These are phyloP conservation scores for Boletales sp. DNA, from an alignment of 768 basidiomycete genomes.

Conservation along the genomic window DNA sequence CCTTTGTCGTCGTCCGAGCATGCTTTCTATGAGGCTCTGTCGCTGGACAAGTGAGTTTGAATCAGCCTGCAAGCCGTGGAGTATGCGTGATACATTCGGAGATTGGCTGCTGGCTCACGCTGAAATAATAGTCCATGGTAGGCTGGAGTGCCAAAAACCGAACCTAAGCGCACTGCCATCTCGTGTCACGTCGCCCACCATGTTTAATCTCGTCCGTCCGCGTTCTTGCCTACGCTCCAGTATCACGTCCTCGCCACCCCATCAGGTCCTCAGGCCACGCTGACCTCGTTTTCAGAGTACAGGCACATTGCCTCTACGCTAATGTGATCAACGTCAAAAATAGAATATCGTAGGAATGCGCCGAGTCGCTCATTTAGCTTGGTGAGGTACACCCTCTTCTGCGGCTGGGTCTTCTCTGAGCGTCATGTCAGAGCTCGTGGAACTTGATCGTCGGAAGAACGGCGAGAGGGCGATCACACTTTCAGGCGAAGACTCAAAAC, in stretches of 20 bases:
- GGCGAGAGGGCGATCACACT: constrained; percentile 73
- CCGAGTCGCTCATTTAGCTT: constrained; percentile 81
- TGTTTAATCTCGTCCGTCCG: constrained; percentile 45
- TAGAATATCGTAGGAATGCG: constrained; percentile 87
- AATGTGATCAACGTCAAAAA: constrained; percentile 71
- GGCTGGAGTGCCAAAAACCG: constrained; percentile 22
- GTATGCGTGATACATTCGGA: too few species aligned
- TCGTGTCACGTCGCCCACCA: constrained; percentile 48
- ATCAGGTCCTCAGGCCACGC: background rate
- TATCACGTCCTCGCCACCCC: constrained; percentile 38
- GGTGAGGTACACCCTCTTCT: constrained; percentile 51
- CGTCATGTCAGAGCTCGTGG: constrained; percentile 17
- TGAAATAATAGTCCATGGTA: constrained; percentile 10
- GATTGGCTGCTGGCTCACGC: constrained; percentile 27
- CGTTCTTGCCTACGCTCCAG: constrained; percentile 52
- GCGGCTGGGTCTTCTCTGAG: constrained; percentile 28
- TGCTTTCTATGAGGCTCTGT: too few species aligned
- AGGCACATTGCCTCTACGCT: constrained; percentile 57
- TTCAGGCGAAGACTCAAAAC: constrained; percentile 57
- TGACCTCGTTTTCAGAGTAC: constrained; percentile 32
- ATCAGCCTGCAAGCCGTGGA: too few species aligned
- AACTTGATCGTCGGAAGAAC: constrained; percentile 35
- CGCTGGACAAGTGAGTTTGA: too few species aligned
- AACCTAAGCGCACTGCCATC: constrained; percentile 39
- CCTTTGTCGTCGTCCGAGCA: too few species aligned